A percentile compares a stretch with the other conserved stretches of the same genome.
phyloP scores from a whole-genome alignment of 2,329 filamentous ascomycete genomes.

The Monosporascus cannonballus region DNA sequence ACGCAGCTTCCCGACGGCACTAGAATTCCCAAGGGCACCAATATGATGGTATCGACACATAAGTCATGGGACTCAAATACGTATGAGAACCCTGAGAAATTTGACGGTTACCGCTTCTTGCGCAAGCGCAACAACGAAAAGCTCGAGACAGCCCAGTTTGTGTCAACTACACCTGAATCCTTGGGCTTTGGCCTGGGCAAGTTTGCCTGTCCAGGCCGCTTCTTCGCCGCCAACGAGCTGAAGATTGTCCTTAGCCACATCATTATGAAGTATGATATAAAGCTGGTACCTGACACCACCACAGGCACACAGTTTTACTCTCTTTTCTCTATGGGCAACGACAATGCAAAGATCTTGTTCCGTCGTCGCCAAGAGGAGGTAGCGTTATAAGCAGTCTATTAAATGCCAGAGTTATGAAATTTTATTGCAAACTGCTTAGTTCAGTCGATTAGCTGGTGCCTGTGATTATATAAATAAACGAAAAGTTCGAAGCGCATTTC shows the following conservation, averaged over 20 bases:
- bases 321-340: too few relatives aligned
- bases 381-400: too few relatives aligned
- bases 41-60: slow-evolving; percentile 16
- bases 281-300: slow-evolving; percentile 6
- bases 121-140: slow-evolving; percentile 11
- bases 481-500: too few relatives aligned
- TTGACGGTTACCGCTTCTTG: slow-evolving; percentile 16
- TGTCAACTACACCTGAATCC: slow-evolving; percentile 21
- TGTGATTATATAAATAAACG: too few relatives aligned
- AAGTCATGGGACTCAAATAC: slow-evolving; percentile 16
- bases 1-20: slow-evolving; percentile 15
- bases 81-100: slow-evolving; percentile 17
- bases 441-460: too few relatives aligned
- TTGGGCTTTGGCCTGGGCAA: slow-evolving; percentile 31
- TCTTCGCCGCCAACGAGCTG: slow-evolving; percentile 29
- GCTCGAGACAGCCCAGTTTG: slow-evolving; percentile 21
- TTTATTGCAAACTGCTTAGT: too few relatives aligned
- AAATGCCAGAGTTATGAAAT: too few relatives aligned
- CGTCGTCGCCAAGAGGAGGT: too few relatives aligned
- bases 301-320: too few relatives aligned
- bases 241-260: slow-evolving; percentile 23
- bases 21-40: slow-evolving; percentile 12
- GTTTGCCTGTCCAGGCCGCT: slow-evolving; percentile 25
- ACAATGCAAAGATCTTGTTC: too few relatives aligned
- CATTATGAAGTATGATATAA: slow-evolving; percentile 21